Evolutionary conservation across 1,284 basidiomycete species (phyloP).

Genomic region (Bjerkandera adusta): DNA sequence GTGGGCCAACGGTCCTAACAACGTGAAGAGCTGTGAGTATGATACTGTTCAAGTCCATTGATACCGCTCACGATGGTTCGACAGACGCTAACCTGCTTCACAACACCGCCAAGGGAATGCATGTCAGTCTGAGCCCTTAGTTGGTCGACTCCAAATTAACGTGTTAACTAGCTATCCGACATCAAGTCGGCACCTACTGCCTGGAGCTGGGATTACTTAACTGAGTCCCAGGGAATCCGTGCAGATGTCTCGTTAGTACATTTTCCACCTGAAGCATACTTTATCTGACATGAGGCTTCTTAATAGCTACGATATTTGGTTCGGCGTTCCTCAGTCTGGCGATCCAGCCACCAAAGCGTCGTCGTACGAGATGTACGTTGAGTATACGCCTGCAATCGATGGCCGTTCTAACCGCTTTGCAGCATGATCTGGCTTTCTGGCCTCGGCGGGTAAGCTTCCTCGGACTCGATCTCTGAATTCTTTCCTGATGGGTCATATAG

Average conservation of each 20-base stretch:
- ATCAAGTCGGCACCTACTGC: conserved; percentile 45
- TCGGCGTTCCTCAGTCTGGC: conserved; percentile 42
- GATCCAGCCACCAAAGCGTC: conserved; percentile 46
- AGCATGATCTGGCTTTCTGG: conserved; percentile 66
- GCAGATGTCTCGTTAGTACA: conserved; percentile 51
- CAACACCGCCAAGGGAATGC: conserved; percentile 44
- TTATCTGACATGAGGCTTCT: conserved; percentile 1
- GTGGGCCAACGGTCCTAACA: conserved; percentile 52
- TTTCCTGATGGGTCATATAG: conserved; percentile 24
- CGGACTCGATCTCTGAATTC: background rate
- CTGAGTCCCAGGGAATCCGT: conserved; percentile 43
- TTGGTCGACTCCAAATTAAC: background rate
- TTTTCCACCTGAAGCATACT: background rate
- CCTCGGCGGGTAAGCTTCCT: conserved; percentile 44
- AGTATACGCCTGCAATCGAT: background rate
- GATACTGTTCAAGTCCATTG: conserved; percentile 6
- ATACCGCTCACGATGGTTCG: background rate
- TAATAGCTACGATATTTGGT: conserved; percentile 55
- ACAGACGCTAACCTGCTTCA: conserved; percentile 46
- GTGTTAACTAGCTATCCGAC: conserved; percentile 33
- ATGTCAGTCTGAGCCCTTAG: conserved; percentile 28
- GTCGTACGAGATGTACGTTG: conserved; percentile 56
- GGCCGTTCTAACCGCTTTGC: background rate
- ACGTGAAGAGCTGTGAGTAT: conserved; percentile 53
- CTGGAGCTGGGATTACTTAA: conserved; percentile 50